Evolutionary conservation across 768 basidiomycete genomes (phyloP).

Genomic region (Boletus fagicola): DNA sequence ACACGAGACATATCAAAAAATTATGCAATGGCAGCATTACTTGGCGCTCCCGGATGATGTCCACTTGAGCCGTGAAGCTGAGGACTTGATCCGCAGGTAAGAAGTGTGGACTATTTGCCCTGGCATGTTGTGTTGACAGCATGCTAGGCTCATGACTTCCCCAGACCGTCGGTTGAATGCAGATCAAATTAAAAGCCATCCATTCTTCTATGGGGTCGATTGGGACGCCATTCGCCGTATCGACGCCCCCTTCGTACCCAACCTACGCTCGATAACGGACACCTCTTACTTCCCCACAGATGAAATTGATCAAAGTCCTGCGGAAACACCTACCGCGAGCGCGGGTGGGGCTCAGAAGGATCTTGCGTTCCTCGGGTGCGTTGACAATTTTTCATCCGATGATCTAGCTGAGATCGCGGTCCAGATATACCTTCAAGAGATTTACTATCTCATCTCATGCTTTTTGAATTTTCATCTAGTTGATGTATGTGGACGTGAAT

Average conservation of each 20-base stretch:
- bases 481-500: neutral
- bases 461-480: conserved; percentile 33
- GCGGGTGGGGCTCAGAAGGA: conserved; percentile 49
- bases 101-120: conserved; percentile 12
- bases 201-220: conserved; percentile 95
- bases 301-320: conserved; percentile 76
- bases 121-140: conserved; percentile 5
- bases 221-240: conserved; percentile 87
- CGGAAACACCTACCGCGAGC: conserved; percentile 41
- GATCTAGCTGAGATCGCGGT: neutral
- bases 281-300: conserved; percentile 99
- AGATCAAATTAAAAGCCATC: conserved; percentile 87
- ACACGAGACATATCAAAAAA: conserved; percentile 97
- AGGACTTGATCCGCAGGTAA: conserved; percentile 83
- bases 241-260: conserved; percentile 95
- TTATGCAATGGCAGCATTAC: conserved; percentile 89
- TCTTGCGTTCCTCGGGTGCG: conserved; percentile 65
- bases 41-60: conserved; percentile 93
- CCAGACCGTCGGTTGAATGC: conserved; percentile 74
- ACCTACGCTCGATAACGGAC: conserved; percentile 88
- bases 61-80: conserved; percentile 85
- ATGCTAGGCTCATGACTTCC: conserved; percentile 72
- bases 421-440: conserved; percentile 78
- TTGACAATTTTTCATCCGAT: conserved; percentile 2
- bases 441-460: conserved; percentile 63